Percentiles rank a stretch among this genome's conserved stretches.
Conservation (phyloP, 345 rosid genomes). For the Heritiera littoralis region DNA sequence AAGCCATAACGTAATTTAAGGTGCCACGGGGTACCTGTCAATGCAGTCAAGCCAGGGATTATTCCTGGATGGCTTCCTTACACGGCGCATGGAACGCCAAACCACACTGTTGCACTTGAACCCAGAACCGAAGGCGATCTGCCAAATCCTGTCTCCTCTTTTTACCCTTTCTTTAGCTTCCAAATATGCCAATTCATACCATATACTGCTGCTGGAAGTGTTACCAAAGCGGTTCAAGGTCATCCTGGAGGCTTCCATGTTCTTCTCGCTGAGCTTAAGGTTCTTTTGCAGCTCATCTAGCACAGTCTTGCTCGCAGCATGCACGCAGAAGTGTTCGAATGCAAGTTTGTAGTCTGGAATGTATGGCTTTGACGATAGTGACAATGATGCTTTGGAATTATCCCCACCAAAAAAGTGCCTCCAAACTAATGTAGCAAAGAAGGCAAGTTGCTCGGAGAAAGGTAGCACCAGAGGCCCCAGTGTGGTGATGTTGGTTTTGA, state of each 20-base stretch:
- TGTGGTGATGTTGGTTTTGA: conserved; percentile 94
- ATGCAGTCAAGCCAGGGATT: conserved; percentile 80
- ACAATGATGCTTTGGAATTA: conserved; percentile 24
- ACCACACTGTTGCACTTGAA: conserved; percentile 95
- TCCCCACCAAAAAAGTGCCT: conserved; percentile 41
- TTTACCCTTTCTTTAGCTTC: conserved; percentile 85
- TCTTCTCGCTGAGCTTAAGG: conserved; percentile 69
- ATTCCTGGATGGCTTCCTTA: conserved; percentile 56
- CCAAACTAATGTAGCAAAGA: conserved; percentile 64
- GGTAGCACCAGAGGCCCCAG: conserved; percentile 91
- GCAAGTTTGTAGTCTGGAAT: conserved; percentile 96
- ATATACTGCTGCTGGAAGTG: conserved; percentile 88
- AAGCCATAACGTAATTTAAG: conserved; percentile 1
- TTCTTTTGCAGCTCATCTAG: conserved; percentile 87
- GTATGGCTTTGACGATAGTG: conserved; percentile 61
- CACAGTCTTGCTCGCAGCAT: conserved; percentile 78
- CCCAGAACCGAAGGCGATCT: conserved; percentile 84
- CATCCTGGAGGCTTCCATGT: conserved; percentile 91
- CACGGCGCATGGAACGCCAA: conserved; percentile 71
- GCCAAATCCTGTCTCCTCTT: conserved; percentile 86
- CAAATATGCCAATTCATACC: conserved; percentile 88
- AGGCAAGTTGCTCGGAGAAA: conserved; percentile 90
- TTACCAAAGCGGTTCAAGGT: conserved; percentile 83
- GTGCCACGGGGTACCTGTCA: conserved; percentile 60
- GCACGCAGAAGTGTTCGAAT: conserved; percentile 90